Base-by-base conservation (phyloP, 257 asterid genomes). In the Osmanthus fragrans region DNA sequence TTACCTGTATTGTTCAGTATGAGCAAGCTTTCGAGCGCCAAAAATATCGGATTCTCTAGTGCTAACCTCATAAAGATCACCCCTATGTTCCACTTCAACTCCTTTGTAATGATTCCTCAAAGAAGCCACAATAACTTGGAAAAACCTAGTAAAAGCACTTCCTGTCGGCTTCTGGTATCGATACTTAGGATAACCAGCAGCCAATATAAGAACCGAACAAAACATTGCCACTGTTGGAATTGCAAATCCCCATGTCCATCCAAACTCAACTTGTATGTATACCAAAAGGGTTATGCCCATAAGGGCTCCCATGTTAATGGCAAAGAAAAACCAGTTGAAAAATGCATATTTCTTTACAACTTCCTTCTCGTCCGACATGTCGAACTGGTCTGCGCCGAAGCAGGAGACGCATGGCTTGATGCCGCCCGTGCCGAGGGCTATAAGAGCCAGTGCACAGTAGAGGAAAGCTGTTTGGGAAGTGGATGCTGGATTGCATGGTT, bases 321-420 rank as follows among this genome's bases (percentile, higher is more conserved):
- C 96, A 47, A 91, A 91, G 90, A 89, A 92, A 79, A 91, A 92
- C 97, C 97, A 92, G 64, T 92, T 92, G 85, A 92, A 92, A 68
- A 92, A 92, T 5, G 92, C 82, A 27, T 88, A 92, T 15, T 92
- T 92, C 70, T 86, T 89, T 18, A 73, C 85, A 3, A 89, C 89
- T 84, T 92, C 97, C 0, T 70, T 76, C 8, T 70, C 25, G 16
- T 89, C 95, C 0, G 89, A 71, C 10, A 86, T 93, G 27, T 91
- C 96, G 23, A 88, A 92, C 73, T 92, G 96, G 58, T 92, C 96
- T 0, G 97, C 97, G 0, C 95, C 95, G 42, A 92, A 89, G 7
- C 95, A 86, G 71, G 97, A 92, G 23, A 90, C 95, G 71, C 97
- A 92, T 1, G 96, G 94, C 88, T 92, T 92, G 80, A 92, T 92